Conservation (phyloP, 73 alveolate genomes). For the Blepharisma stoltei region DNA sequence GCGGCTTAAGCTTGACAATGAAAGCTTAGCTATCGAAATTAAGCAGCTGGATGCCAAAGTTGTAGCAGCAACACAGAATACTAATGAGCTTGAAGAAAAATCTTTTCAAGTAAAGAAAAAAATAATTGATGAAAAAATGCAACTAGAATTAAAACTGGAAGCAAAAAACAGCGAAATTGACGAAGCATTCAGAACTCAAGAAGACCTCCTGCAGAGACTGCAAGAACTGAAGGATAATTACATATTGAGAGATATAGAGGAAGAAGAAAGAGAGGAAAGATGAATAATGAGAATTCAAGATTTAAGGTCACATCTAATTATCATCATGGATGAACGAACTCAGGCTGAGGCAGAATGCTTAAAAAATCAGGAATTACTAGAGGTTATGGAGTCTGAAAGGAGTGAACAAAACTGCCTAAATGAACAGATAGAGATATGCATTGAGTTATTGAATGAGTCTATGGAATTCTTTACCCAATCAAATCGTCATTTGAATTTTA, state of each 20-base stretch:
- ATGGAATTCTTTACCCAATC: background rate
- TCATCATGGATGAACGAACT: background rate
- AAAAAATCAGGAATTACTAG: background rate
- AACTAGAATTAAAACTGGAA: too few relatives aligned
- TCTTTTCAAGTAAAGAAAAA: too few relatives aligned
- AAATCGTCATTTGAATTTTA: background rate
- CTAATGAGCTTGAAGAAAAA: too few relatives aligned
- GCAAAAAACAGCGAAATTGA: too few relatives aligned
- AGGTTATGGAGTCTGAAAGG: background rate
- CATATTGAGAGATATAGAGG: background rate
- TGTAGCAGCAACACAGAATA: too few relatives aligned
- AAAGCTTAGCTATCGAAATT: too few relatives aligned
- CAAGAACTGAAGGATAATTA: background rate
- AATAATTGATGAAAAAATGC: too few relatives aligned
- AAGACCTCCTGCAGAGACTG: too few relatives aligned
- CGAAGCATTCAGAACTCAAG: too few relatives aligned
- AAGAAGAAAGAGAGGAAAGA: conserved; percentile 14
- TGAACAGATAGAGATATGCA: background rate
- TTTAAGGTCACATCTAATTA: background rate
- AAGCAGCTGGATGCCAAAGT: too few relatives aligned
- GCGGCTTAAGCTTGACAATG: too few relatives aligned
- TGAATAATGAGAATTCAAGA: conserved; percentile 23
- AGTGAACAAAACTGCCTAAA: background rate
- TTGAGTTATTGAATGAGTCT: background rate
- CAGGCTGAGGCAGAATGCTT: background rate